These are phyloP conservation scores for Fusarium lyarnte DNA, from an alignment of 2,329 filamentous ascomycete species.

Conservation along the genomic window DNA sequence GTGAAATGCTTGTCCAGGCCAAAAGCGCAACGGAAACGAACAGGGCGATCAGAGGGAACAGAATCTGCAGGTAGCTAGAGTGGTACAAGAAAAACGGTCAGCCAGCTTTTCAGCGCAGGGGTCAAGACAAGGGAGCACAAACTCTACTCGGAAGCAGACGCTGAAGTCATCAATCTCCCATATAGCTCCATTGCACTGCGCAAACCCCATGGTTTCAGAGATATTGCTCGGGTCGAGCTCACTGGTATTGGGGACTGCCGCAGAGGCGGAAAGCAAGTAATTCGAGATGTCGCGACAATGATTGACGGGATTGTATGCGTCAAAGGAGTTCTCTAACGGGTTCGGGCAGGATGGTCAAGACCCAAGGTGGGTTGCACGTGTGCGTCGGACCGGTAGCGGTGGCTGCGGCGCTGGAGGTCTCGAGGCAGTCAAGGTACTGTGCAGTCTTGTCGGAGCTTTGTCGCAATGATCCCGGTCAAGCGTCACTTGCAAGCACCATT, in stretches of 20 bases:
- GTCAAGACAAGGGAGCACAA: constrained; percentile 49
- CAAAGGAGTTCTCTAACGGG: neutral
- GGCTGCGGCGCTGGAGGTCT: constrained; percentile 27
- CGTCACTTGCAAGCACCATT: constrained; percentile 20
- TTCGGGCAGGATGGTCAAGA: constrained; percentile 16
- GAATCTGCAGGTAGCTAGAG: constrained; percentile 64
- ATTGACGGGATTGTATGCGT: neutral
- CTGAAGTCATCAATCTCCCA: constrained; percentile 73
- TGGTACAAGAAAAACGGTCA: constrained; percentile 19
- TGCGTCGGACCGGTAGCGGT: constrained; percentile 32
- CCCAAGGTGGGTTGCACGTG: constrained; percentile 24
- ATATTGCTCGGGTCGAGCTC: constrained; percentile 25
- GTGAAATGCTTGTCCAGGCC: constrained; percentile 64
- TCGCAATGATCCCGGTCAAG: constrained; percentile 33
- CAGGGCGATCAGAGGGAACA: constrained; percentile 80
- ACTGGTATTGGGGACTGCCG: constrained; percentile 21
- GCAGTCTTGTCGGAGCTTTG: constrained; percentile 13
- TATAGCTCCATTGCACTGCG: constrained; percentile 65
- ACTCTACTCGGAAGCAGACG: constrained; percentile 74
- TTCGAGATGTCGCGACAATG: constrained; percentile 20
- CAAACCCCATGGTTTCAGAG: constrained; percentile 57
- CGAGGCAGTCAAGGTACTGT: constrained; percentile 1
- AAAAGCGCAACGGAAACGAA: constrained; percentile 76
- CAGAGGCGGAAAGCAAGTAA: constrained; percentile 8
- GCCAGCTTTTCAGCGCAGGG: constrained; percentile 1